Evolutionary conservation across 306 rosid genomes (phyloP).

Genomic region (Castanospermum australe): DNA sequence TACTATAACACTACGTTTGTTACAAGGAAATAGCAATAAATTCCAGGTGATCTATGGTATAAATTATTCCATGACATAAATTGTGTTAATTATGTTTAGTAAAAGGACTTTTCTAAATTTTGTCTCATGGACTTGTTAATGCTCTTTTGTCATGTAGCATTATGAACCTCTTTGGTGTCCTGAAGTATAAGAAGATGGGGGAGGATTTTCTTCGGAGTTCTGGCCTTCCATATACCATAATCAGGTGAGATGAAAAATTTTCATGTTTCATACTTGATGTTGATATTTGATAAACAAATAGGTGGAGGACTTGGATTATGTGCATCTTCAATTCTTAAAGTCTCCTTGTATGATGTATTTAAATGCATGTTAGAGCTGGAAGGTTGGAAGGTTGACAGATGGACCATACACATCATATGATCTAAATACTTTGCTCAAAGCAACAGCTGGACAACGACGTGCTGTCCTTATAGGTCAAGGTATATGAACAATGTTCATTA

Average conservation of each 20-base stretch:
- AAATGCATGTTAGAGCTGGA: conserved; percentile 65
- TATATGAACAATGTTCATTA: conserved; percentile 27
- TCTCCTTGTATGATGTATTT: conserved; percentile 13
- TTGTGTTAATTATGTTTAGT: neutral
- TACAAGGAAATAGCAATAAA: neutral
- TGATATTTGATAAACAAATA: neutral
- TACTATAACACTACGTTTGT: neutral
- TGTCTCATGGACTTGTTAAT: neutral
- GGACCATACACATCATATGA: conserved; percentile 98
- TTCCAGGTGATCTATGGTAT: neutral
- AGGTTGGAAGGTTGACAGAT: conserved; percentile 94
- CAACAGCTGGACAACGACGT: conserved; percentile 90
- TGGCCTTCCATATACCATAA: conserved; percentile 87
- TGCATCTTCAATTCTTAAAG: neutral
- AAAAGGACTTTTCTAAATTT: neutral
- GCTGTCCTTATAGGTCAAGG: conserved; percentile 96
- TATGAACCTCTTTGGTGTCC: conserved; percentile 95
- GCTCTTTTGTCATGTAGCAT: conserved; percentile 41
- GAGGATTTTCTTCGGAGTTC: conserved; percentile 84
- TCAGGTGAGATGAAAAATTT: conserved; percentile 58
- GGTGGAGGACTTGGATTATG: conserved; percentile 4
- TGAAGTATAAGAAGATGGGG: conserved; percentile 90
- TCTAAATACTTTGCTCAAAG: conserved; percentile 87
- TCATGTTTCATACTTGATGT: neutral
- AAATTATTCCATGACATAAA: neutral